Evolutionary conservation across 495 filamentous ascomycete species (phyloP).

Genomic region (Clavariopsis aquatica): DNA sequence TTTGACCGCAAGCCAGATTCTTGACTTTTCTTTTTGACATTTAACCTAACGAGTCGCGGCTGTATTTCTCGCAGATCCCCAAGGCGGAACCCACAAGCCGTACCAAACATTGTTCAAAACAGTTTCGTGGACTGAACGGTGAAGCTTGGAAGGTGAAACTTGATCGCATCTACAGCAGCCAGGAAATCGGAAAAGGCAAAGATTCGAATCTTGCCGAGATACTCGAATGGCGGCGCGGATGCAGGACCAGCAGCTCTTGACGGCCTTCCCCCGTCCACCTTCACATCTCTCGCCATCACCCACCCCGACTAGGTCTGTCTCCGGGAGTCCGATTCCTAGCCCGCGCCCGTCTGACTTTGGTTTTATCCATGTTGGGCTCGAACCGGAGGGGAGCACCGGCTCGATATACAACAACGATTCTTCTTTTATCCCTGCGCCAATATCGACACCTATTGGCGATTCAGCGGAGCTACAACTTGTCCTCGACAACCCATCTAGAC

Average conservation of each 20-base stretch:
- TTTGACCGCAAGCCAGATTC: not conserved
- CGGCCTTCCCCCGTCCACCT: conserved; percentile 7
- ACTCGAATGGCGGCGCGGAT: no score
- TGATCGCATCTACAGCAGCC: not conserved
- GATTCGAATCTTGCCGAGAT: no score
- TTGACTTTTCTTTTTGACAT: no score
- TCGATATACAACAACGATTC: not conserved
- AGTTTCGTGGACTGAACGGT: not conserved
- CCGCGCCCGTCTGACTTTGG: conserved; percentile 20
- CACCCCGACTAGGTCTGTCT: not conserved
- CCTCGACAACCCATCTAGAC: conserved; percentile 2
- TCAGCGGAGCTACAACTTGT: not conserved
- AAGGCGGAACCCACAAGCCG: conserved; percentile 1
- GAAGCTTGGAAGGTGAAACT: not conserved
- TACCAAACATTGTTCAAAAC: not conserved
- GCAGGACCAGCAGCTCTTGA: conserved; percentile 6
- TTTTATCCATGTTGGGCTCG: conserved; percentile 11
- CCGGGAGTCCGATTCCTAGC: not conserved
- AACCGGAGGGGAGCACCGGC: not conserved
- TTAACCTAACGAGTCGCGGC: no score
- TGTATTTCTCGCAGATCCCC: not conserved
- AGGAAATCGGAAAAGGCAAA: no score
- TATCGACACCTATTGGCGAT: not conserved
- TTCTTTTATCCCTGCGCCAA: not conserved
- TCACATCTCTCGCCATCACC: not conserved